Conservation (phyloP, 805 yeast genomes). For the Maudiozyma serrabonitensis region DNA sequence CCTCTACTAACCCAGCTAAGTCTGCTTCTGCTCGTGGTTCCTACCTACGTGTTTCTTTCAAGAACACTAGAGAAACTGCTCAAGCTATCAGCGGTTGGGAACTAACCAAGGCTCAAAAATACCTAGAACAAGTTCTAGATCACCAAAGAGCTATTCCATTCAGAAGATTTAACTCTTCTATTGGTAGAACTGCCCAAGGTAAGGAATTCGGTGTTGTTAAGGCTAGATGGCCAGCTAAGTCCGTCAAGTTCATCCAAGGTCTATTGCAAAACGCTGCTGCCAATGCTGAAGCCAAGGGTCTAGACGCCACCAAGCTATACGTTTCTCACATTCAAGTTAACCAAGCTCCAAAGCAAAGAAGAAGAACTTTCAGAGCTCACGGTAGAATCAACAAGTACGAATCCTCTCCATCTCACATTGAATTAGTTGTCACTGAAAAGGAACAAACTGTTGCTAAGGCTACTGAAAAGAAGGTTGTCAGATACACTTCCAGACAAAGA, state of each 20-base stretch:
- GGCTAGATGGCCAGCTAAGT: conserved; percentile 99
- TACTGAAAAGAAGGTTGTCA: conserved; percentile 53
- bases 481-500: conserved; percentile 83
- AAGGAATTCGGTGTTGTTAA: conserved; percentile 99
- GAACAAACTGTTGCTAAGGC: conserved; percentile 92
- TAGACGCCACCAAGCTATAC: conserved; percentile 88
- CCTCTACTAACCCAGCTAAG: conserved; percentile 98
- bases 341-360: conserved; percentile 99
- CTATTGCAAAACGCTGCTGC: conserved; percentile 96
- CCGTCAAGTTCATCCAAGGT: conserved; percentile 90
- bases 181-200: conserved; percentile 99
- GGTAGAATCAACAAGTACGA: conserved; percentile 99
- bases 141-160: conserved; percentile 99
- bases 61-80: conserved; percentile 99
- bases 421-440: conserved; percentile 91
- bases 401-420: conserved; percentile 98
- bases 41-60: conserved; percentile 97
- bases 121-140: conserved; percentile 92
- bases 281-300: conserved; percentile 98
- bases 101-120: conserved; percentile 88
- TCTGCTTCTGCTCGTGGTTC: conserved; percentile 99
- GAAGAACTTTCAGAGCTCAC: conserved; percentile 99
- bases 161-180: conserved; percentile 94
- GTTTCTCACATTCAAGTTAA: conserved; percentile 98
- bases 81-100: conserved; percentile 98